These are phyloP conservation scores for Erythrobasidium hasegawianum DNA, from an alignment of 1,284 basidiomycete species.

Conservation along the genomic window DNA sequence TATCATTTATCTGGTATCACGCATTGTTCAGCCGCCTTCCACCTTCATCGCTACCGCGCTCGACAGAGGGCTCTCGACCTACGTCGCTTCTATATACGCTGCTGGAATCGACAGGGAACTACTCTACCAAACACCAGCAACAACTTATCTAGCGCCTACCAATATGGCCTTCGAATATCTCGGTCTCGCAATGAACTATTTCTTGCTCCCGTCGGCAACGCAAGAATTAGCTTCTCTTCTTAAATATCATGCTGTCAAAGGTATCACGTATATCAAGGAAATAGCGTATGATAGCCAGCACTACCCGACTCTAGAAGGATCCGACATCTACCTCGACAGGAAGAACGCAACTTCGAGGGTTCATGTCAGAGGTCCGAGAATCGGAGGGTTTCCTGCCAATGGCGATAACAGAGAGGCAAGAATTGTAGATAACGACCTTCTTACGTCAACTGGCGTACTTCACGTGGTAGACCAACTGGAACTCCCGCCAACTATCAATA, in stretches of 20 bases:
- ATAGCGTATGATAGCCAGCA: conserved; percentile 51
- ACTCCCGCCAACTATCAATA: conserved; percentile 78
- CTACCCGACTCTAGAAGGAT: conserved; percentile 51
- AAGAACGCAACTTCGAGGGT: conserved; percentile 35
- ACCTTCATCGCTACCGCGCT: conserved; percentile 78
- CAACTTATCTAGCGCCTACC: conserved; percentile 80
- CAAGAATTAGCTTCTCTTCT: conserved; percentile 76
- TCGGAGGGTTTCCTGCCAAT: conserved; percentile 59
- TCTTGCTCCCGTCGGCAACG: conserved; percentile 66
- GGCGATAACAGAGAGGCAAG: conserved; percentile 39
- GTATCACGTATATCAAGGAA: conserved; percentile 67
- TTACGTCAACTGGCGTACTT: conserved; percentile 84
- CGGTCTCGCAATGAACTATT: conserved; percentile 82
- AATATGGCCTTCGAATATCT: conserved; percentile 83
- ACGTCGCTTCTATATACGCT: conserved; percentile 83
- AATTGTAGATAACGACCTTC: conserved; percentile 56
- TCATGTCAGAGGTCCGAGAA: conserved; percentile 42
- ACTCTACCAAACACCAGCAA: conserved; percentile 60
- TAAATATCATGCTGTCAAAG: conserved; percentile 74
- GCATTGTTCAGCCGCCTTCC: conserved; percentile 72
- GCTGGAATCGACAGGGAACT: conserved; percentile 70
- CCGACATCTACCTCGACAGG: conserved; percentile 48
- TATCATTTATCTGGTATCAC: conserved; percentile 84
- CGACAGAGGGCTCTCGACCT: conserved; percentile 76
- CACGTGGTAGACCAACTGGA: conserved; percentile 81